Conservation (phyloP, 2,329 filamentous ascomycete genomes). For the Verticillium nonalfalfae region DNA sequence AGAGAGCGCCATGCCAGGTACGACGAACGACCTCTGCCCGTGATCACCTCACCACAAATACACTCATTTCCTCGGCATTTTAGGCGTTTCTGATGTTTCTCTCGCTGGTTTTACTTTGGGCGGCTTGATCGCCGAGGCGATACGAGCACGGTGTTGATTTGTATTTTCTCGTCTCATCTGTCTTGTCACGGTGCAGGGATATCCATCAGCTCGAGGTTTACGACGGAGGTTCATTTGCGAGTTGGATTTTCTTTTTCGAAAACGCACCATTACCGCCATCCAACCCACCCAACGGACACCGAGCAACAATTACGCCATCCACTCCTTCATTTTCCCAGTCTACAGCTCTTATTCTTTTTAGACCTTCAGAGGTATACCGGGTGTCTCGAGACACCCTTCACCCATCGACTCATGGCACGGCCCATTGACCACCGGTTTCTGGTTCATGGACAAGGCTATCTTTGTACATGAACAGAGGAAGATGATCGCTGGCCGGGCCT, state of each 20-base stretch:
- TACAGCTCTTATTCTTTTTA: neutral
- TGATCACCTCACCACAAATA: slow-evolving; percentile 21
- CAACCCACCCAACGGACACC: slow-evolving; percentile 9
- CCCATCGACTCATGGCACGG: neutral
- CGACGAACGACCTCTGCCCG: slow-evolving; percentile 27
- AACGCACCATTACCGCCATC: slow-evolving; percentile 11
- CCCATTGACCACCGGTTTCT: neutral
- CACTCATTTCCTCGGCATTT: slow-evolving; percentile 31
- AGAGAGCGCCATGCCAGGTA: slow-evolving; percentile 28
- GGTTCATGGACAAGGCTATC: neutral
- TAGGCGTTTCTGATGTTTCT: slow-evolving; percentile 26
- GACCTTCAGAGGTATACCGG: neutral
- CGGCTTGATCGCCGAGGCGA: neutral
- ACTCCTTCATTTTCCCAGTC: slow-evolving; percentile 22
- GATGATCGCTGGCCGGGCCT: neutral
- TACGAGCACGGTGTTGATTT: slow-evolving; percentile 3
- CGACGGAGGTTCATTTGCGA: slow-evolving; percentile 11
- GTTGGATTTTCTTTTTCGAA: slow-evolving; percentile 18
- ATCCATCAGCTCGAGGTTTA: slow-evolving; percentile 16
- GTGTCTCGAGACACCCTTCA: neutral
- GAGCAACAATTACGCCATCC: slow-evolving; percentile 26
- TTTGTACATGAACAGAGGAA: neutral
- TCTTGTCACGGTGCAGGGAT: slow-evolving; percentile 27
- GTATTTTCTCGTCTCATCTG: slow-evolving; percentile 4
- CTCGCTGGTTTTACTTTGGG: slow-evolving; percentile 4